Conservation (phyloP, 345 rosid genomes). For the Clarkia xantiana region DNA sequence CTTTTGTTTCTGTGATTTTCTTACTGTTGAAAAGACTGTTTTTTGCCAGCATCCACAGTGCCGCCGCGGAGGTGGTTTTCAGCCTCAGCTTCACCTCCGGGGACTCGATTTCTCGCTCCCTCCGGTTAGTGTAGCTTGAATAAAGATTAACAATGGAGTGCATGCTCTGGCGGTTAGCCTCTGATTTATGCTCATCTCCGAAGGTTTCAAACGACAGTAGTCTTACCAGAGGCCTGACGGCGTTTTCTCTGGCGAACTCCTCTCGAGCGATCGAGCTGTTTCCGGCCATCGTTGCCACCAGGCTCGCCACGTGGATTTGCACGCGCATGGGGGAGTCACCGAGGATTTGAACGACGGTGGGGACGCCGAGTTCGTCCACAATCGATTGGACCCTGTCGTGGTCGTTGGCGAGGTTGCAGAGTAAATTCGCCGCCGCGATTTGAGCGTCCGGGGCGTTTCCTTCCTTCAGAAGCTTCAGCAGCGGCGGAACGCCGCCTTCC, state of each 20-base stretch:
- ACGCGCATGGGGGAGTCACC: constrained; percentile 56
- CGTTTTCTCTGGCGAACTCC: constrained; percentile 79
- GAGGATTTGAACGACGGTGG: constrained; percentile 45
- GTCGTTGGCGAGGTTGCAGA: constrained; percentile 36
- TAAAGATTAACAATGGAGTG: too few relatives aligned
- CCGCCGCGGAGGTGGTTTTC: constrained; percentile 22
- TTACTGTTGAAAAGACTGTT: constrained; percentile 56
- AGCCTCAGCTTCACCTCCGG: too few relatives aligned
- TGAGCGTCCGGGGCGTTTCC: constrained; percentile 45
- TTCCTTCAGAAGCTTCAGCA: constrained; percentile 59
- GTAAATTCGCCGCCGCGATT: constrained; percentile 40
- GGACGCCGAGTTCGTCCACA: constrained; percentile 43
- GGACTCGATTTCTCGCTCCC: too few relatives aligned
- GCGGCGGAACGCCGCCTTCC: constrained; percentile 66
- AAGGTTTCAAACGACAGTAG: constrained; percentile 13
- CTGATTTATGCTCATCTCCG: too few relatives aligned
- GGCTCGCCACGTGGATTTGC: constrained; percentile 41
- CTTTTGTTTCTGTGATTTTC: constrained; percentile 81
- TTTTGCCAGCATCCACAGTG: constrained; percentile 76
- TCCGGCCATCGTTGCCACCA: constrained; percentile 78
- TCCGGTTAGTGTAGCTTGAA: too few relatives aligned
- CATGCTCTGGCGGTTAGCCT: too few relatives aligned
- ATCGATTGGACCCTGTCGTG: constrained; percentile 49
- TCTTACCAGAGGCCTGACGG: constrained; percentile 64
- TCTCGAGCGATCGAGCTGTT: constrained; percentile 49